phyloP scores from a whole-genome alignment of 805 yeast species.

The Zygotorulaspora chibaensis region DNA sequence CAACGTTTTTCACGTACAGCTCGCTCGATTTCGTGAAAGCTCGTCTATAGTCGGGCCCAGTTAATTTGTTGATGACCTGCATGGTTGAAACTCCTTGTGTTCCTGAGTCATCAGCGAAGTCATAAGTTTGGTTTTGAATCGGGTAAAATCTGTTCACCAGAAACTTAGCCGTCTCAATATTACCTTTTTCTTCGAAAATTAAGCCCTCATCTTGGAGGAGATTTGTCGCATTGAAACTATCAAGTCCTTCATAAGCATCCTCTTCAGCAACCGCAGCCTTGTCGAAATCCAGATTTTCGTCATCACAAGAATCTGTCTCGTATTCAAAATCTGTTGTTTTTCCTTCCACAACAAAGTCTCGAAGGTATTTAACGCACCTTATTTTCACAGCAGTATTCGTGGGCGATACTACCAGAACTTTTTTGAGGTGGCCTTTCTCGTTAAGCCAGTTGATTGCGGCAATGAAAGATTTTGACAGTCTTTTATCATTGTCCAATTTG shows the following conservation, averaged over 20 bases:
- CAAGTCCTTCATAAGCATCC: conserved; percentile 31
- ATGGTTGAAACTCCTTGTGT: conserved; percentile 56
- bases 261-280: conserved; percentile 31
- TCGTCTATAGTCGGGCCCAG: conserved; percentile 53
- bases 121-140: conserved; percentile 57
- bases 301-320: conserved; percentile 24
- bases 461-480: conserved; percentile 44
- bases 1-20: conserved; percentile 40
- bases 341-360: conserved; percentile 38
- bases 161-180: conserved; percentile 11
- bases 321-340: conserved; percentile 25
- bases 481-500: conserved; percentile 42
- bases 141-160: conserved; percentile 56
- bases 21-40: conserved; percentile 52
- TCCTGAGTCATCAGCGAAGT: conserved; percentile 40
- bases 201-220: conserved; percentile 27
- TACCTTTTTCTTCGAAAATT: conserved; percentile 21
- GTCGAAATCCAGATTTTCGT: conserved; percentile 29
- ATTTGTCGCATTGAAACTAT: conserved; percentile 26
- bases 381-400: conserved; percentile 46
- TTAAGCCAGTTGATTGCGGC: conserved; percentile 45
- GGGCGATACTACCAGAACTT: conserved; percentile 48
- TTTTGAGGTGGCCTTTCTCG: conserved; percentile 44
- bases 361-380: conserved; percentile 41
- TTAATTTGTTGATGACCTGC: conserved; percentile 45